phyloP scores from a whole-genome alignment of 768 basidiomycete genomes.

The Xerocomellus chrysenteron region DNA sequence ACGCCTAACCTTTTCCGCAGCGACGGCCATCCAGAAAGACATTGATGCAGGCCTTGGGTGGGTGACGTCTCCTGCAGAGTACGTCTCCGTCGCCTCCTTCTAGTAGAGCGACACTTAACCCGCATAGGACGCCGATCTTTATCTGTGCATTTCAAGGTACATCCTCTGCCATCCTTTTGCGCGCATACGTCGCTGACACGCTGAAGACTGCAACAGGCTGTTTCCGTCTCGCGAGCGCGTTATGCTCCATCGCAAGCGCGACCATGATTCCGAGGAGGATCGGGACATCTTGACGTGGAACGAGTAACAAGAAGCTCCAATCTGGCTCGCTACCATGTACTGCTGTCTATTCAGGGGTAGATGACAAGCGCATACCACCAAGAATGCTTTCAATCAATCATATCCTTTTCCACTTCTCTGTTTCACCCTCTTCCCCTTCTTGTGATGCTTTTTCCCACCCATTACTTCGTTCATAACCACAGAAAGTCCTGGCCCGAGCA shows the following conservation, averaged over 20 bases:
- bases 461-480: constrained; percentile 40
- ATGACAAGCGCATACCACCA: background rate
- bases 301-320: constrained; percentile 32
- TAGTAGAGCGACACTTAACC: constrained; percentile 1
- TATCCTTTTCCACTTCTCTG: constrained; percentile 93
- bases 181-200: background rate
- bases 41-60: constrained; percentile 53
- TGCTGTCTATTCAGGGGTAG: background rate
- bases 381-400: constrained; percentile 44
- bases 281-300: constrained; percentile 73
- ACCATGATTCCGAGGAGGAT: constrained; percentile 60
- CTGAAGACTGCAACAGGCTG: constrained; percentile 63
- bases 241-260: constrained; percentile 69
- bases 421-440: constrained; percentile 77
- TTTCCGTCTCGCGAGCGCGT: constrained; percentile 70
- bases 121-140: constrained; percentile 70
- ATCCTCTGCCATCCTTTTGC: background rate
- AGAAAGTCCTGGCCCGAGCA: constrained; percentile 43
- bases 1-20: constrained; percentile 30
- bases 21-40: constrained; percentile 53
- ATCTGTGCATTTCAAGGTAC: constrained; percentile 68
- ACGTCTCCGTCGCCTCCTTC: constrained; percentile 20
- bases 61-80: constrained; percentile 68
- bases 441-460: constrained; percentile 79
- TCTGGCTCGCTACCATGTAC: background rate